Conservation (phyloP, 106 monocot species). For the Ottelia alismoides region DNA sequence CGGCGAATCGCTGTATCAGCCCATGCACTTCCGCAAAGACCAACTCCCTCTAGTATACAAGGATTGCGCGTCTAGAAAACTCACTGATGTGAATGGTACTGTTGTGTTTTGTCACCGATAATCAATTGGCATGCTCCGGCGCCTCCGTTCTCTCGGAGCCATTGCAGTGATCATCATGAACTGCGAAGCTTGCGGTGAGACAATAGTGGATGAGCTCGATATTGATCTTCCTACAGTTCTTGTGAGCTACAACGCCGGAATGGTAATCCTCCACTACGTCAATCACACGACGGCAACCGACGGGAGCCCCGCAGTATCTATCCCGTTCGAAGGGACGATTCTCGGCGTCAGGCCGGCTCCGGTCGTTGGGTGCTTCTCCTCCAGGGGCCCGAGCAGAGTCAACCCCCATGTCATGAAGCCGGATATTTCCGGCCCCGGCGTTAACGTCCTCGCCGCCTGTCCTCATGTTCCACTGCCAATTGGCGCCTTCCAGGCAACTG, state of each 20-base stretch:
- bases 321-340: conserved; percentile 1
- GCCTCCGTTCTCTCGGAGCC: conserved; percentile 29
- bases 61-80: neutral
- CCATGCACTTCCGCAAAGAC: conserved; percentile 1
- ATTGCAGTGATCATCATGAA: conserved; percentile 67
- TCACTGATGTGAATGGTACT: neutral
- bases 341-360: conserved; percentile 43
- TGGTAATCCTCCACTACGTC: neutral
- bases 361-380: conserved; percentile 63
- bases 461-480: conserved; percentile 19
- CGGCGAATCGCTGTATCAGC: conserved; percentile 30
- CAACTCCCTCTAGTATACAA: neutral
- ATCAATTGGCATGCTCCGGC: conserved; percentile 27
- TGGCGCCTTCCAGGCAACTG: conserved; percentile 17
- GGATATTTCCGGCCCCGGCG: conserved; percentile 9
- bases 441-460: conserved; percentile 57
- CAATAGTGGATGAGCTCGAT: conserved; percentile 1
- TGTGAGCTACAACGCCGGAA: neutral
- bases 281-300: neutral
- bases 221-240: neutral
- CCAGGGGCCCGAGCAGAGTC: conserved; percentile 67
- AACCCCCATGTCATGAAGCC: conserved; percentile 41
- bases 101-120: conserved; percentile 48
- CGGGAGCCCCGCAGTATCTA: neutral
- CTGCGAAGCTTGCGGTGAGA: conserved; percentile 1